phyloP scores from a whole-genome alignment of 2,329 filamentous ascomycete genomes.

The Sporothrix dimorphospora region DNA sequence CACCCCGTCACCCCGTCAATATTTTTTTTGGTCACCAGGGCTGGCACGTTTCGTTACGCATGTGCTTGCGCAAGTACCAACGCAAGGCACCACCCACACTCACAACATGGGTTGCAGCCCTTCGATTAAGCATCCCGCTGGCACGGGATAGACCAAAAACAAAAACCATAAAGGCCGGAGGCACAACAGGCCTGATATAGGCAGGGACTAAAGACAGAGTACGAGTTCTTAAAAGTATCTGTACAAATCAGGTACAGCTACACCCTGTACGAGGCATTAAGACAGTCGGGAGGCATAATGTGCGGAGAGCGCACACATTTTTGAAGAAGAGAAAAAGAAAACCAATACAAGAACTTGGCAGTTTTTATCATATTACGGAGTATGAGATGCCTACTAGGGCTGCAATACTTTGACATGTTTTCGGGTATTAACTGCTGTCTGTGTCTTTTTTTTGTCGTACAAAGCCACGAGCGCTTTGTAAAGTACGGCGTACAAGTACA shows the following conservation, averaged over 20 bases:
- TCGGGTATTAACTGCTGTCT: neutral
- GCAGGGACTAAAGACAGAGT: neutral
- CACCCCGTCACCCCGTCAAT: neutral
- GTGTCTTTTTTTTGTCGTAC: neutral
- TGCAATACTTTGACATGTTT: neutral
- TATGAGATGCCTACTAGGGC: neutral
- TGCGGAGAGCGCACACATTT: neutral
- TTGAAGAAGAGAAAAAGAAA: neutral
- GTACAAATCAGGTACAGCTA: neutral
- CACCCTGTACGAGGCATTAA: too few species aligned
- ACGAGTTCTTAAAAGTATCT: neutral
- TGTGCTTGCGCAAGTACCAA: conserved; percentile 5
- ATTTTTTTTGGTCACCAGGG: neutral
- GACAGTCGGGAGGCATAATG: neutral
- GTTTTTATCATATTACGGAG: neutral
- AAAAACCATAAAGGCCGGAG: neutral
- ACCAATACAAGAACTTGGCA: neutral
- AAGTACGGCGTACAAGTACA: too few species aligned
- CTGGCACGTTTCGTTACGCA: conserved; percentile 10
- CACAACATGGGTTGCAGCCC: neutral
- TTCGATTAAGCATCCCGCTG: conserved; percentile 9
- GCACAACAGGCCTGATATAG: conserved; percentile 1
- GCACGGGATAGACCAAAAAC: neutral
- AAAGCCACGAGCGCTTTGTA: neutral
- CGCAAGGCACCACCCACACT: neutral